Evolutionary conservation across 1,284 basidiomycete species (phyloP).

Genomic region (Sporisorium scitamineum): DNA sequence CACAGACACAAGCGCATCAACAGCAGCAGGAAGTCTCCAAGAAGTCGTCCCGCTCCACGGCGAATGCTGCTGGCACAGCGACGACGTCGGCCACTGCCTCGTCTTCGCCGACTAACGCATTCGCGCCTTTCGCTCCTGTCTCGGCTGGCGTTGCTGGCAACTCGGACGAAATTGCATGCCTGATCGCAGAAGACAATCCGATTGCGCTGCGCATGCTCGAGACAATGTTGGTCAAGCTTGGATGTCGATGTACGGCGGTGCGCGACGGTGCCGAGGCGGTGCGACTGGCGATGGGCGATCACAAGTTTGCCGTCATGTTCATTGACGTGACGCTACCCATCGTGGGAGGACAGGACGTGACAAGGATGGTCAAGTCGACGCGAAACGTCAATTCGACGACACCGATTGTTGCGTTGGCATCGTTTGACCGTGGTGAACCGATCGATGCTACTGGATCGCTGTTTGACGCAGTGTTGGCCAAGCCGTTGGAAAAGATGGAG

Average conservation of each 20-base stretch:
- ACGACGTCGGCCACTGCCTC: constrained; percentile 25
- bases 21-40: constrained; percentile 17
- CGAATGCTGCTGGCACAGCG: constrained; percentile 6
- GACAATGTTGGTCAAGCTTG: constrained; percentile 88
- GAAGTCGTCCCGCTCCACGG: constrained; percentile 12
- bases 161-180: constrained; percentile 78
- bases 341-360: constrained; percentile 90
- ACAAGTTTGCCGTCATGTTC: constrained; percentile 78
- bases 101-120: constrained; percentile 31
- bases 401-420: constrained; percentile 86
- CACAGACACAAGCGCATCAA: constrained; percentile 13
- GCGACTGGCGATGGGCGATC: constrained; percentile 95
- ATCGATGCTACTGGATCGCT: constrained; percentile 71
- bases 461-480: constrained; percentile 64
- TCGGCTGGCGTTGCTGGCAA: constrained; percentile 23
- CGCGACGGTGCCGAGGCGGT: constrained; percentile 96
- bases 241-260: constrained; percentile 92
- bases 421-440: constrained; percentile 62
- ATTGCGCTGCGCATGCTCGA: constrained; percentile 77
- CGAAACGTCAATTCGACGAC: constrained; percentile 87
- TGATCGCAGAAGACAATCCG: constrained; percentile 97
- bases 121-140: constrained; percentile 12
- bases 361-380: constrained; percentile 93
- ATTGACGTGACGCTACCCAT: constrained; percentile 92
- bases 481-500: constrained; percentile 61